Conservation (phyloP, 345 rosid genomes). For the Arabis alpina region DNA sequence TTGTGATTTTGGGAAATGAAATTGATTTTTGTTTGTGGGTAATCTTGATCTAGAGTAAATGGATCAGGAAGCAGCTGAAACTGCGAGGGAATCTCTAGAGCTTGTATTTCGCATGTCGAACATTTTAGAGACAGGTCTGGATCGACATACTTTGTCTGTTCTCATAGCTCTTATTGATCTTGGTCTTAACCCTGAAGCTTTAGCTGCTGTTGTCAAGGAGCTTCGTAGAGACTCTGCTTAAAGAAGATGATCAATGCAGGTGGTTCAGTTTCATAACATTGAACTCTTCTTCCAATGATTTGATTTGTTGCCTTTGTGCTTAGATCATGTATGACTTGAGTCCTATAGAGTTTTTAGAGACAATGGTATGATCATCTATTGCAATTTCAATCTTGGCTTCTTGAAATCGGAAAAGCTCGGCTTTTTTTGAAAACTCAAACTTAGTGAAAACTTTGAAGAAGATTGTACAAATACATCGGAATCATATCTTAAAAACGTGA, state of each 20-base stretch:
- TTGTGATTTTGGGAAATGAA: too few relatives aligned
- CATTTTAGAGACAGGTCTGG: slow-evolving; percentile 45
- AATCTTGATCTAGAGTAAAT: slow-evolving; percentile 1
- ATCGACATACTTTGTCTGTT: slow-evolving; percentile 45
- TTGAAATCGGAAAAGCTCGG: too few relatives aligned
- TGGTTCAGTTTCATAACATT: neutral
- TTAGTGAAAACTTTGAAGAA: neutral
- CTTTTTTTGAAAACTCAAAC: too few relatives aligned
- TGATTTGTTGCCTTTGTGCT: neutral
- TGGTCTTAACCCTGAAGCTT: slow-evolving; percentile 50
- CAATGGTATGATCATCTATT: too few relatives aligned
- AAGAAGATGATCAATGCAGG: neutral
- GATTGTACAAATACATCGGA: neutral
- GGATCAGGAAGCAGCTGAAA: slow-evolving; percentile 44
- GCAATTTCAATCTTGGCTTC: too few relatives aligned
- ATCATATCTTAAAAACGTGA: neutral
- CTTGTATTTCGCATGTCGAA: slow-evolving; percentile 48
- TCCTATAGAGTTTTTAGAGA: too few relatives aligned
- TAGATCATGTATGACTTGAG: too few relatives aligned
- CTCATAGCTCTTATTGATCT: slow-evolving; percentile 49
- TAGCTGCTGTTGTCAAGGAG: slow-evolving; percentile 51
- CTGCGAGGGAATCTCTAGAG: slow-evolving; percentile 47
- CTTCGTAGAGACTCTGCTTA: slow-evolving; percentile 24
- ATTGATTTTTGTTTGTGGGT: neutral
- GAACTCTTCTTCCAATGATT: neutral